Percentiles rank a stretch among this genome's conserved stretches.
Evolutionary conservation across 768 basidiomycete species (phyloP).

Genomic region (Lentinus brumalis): DNA sequence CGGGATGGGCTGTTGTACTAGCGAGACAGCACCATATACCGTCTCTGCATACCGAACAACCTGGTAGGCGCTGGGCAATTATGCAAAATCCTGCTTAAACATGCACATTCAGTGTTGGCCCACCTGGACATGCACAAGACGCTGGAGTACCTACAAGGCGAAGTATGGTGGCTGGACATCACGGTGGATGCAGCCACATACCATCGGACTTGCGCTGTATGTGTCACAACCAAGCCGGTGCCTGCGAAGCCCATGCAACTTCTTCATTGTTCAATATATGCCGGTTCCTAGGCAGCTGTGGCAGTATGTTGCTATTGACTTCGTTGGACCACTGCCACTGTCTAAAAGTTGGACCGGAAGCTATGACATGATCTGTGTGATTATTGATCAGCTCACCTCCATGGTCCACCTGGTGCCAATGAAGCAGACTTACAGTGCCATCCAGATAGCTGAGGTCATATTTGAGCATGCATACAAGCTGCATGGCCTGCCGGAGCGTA

Average conservation of each 20-base stretch:
- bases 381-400: not conserved
- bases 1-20: too few species aligned
- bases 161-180: not conserved
- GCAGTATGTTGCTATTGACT: not conserved
- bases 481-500: constrained; percentile 40
- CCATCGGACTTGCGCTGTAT: not conserved
- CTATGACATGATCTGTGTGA: not conserved
- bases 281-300: not conserved
- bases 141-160: not conserved
- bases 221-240: not conserved
- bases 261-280: constrained; percentile 7
- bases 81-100: not conserved
- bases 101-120: not conserved
- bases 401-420: not conserved
- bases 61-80: not conserved
- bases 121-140: not conserved
- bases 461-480: not conserved
- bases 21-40: too few species aligned
- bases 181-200: not conserved
- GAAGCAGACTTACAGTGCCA: not conserved
- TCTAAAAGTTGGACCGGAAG: not conserved
- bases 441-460: not conserved
- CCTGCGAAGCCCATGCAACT: not conserved
- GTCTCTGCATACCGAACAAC: not conserved
- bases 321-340: not conserved